A percentile compares a stretch with the other conserved stretches of the same genome.
Conservation (phyloP, 1,284 basidiomycete species). For the Ustilago nuda region DNA sequence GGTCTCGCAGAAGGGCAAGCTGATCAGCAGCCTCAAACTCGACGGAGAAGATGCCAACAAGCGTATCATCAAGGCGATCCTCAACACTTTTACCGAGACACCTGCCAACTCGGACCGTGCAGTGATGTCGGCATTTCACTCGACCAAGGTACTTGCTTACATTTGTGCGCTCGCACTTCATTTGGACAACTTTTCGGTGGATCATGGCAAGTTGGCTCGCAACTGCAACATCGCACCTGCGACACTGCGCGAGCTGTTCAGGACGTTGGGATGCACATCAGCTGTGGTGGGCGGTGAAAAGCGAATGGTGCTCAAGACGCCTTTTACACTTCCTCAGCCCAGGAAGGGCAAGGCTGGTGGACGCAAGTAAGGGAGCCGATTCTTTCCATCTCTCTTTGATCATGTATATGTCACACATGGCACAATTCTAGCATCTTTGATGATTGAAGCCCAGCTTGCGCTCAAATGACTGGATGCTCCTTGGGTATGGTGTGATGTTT, state of each 20-base stretch:
- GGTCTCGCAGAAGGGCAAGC: slow-evolving; percentile 33
- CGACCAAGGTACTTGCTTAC: slow-evolving; percentile 62
- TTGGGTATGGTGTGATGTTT: not conserved
- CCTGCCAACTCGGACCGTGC: slow-evolving; percentile 37
- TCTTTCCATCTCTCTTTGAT: not conserved
- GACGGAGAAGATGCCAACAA: slow-evolving; percentile 48
- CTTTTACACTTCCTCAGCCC: slow-evolving; percentile 49
- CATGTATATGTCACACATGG: slow-evolving; percentile 13
- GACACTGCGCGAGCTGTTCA: slow-evolving; percentile 50
- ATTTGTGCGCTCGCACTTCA: slow-evolving; percentile 63
- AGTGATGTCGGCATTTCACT: slow-evolving; percentile 48
- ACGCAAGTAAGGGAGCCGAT: slow-evolving; percentile 15
- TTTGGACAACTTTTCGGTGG: slow-evolving; percentile 63
- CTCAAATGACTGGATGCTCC: not conserved
- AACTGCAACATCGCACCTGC: slow-evolving; percentile 41
- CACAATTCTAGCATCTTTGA: slow-evolving; percentile 6
- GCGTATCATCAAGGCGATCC: slow-evolving; percentile 38
- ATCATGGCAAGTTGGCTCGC: slow-evolving; percentile 40
- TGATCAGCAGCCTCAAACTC: slow-evolving; percentile 38
- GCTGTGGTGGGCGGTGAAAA: slow-evolving; percentile 47
- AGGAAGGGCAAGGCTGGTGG: slow-evolving; percentile 45
- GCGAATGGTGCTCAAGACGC: slow-evolving; percentile 54
- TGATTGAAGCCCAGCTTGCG: not conserved
- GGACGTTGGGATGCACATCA: slow-evolving; percentile 54
- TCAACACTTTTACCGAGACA: slow-evolving; percentile 39